Evolutionary conservation across 805 yeast species (phyloP).

Genomic region (Candida corydali): DNA sequence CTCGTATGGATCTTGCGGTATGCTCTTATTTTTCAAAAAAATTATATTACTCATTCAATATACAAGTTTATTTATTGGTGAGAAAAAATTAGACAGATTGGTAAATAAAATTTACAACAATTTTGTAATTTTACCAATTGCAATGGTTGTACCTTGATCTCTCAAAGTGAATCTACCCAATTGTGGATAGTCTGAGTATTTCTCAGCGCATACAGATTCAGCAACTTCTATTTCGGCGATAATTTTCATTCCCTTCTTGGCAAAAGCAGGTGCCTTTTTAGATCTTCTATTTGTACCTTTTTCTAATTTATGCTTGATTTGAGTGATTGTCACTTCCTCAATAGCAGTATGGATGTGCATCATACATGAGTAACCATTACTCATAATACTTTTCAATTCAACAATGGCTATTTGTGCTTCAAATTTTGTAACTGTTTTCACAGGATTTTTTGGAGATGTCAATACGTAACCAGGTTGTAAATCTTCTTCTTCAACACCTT

Average conservation of each 20-base stretch:
- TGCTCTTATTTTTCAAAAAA: conserved; percentile 68
- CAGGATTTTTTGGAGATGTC: conserved; percentile 82
- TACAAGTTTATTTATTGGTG: neutral
- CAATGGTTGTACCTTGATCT: conserved; percentile 97
- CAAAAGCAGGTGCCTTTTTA: conserved; percentile 96
- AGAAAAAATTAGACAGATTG: no score
- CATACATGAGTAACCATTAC: conserved; percentile 95
- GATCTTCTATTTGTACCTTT: conserved; percentile 96
- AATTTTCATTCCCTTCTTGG: conserved; percentile 97
- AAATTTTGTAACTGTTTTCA: conserved; percentile 82
- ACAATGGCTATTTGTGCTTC: conserved; percentile 97
- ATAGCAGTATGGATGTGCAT: conserved; percentile 99
- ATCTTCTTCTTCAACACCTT: conserved; percentile 97
- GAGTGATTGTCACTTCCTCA: conserved; percentile 84
- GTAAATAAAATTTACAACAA: conserved; percentile 60
- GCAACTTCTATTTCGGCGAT: conserved; percentile 85
- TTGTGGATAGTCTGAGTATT: conserved; percentile 89
- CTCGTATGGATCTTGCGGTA: conserved; percentile 65
- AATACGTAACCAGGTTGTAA: conserved; percentile 87
- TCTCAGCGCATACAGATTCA: conserved; percentile 90
- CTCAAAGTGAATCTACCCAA: conserved; percentile 97
- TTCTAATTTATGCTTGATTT: conserved; percentile 86
- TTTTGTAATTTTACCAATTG: conserved; percentile 96
- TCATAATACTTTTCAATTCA: conserved; percentile 88
- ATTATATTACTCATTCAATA: conserved; percentile 27